Evolutionary conservation across 2,329 filamentous ascomycete genomes (phyloP), one percentile per base, ranked within the genome.

Genomic region (Aspergillus brasiliensis): DNA sequence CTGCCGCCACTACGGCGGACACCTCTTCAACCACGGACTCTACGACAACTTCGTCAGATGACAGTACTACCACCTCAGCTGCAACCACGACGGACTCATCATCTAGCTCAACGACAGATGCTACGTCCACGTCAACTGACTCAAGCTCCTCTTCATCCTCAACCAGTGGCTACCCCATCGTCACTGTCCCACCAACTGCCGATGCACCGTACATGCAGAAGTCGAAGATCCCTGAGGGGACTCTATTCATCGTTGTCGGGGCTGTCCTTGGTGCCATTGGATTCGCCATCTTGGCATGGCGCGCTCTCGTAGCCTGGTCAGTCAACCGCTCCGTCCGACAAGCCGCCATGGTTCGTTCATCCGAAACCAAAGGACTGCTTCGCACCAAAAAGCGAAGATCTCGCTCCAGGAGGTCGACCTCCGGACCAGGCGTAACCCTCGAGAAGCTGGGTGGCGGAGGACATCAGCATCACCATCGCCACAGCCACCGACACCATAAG

Each of bases 181-280:
- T 92, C 3, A 84, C 87, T 25, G 88, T 98, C 2, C 95, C 95
- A 7, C 90, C 92, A 25, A 97, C 91, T 3, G 83, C 85, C 40
- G 86, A 89, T 71, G 95, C 95, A 5, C 92, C 94, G 15, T 99
- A 91, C 74, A 97, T 98, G 91, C 89, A 93, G 72, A 88, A 89
- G 70, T 96, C 92, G 0, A 88, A 79, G 56, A 82, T 93, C 10
- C 95, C 95, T 2, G 91, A 98, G 71, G 95, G 95, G 57, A 97
- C 94, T 3, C 90, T 99, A 60, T 99, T 99, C 80, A 99, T 99
- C 69, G 90, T 88, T 21, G 95, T 98, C 1, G 95, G 95, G 48
- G 90, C 92, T 25, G 89, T 92, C 27, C 85, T 99, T 6, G 95
- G 91, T 15, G 89, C 92, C 65, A 86, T 97, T 64, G 91, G 88